Conservation (phyloP, 2,329 filamentous ascomycete genomes). For the Cryphonectria parasitica region DNA sequence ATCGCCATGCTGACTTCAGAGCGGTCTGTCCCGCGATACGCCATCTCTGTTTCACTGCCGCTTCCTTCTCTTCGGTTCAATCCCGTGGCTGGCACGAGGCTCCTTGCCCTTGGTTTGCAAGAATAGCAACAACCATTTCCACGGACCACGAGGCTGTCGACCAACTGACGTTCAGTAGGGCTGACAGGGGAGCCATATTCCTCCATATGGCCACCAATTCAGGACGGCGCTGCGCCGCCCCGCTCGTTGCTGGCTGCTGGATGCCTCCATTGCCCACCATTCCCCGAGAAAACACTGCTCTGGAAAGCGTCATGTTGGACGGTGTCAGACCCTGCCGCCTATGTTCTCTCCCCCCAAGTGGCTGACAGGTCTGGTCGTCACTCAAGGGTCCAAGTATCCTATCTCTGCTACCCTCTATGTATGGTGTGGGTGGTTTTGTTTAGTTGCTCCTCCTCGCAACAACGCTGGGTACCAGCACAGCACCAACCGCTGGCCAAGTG, state of each 20-base stretch:
- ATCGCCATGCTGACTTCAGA: background rate
- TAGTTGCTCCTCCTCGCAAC: background rate
- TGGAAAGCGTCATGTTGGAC: background rate
- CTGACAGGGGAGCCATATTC: conserved; percentile 7
- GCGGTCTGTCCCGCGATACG: background rate
- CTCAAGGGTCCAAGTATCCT: no score
- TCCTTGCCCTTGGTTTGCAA: background rate
- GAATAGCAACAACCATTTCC: conserved; percentile 4
- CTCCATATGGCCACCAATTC: conserved; percentile 1
- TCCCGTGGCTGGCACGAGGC: conserved; percentile 1
- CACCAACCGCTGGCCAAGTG: conserved; percentile 5
- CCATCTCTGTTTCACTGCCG: background rate
- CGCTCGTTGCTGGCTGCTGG: background rate
- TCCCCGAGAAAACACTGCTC: background rate
- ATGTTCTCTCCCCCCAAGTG: background rate
- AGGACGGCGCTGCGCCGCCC: background rate
- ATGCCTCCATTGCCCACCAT: background rate
- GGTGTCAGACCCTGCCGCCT: background rate
- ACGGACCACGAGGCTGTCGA: conserved; percentile 11
- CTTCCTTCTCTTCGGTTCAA: background rate
- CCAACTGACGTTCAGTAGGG: conserved; percentile 8
- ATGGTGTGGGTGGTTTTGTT: background rate
- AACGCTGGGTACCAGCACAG: background rate
- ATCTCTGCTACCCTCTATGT: no score
- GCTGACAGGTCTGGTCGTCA: background rate